Evolutionary conservation across 2,329 filamentous ascomycete species (phyloP).

Genomic region (Conoideocrella luteorostrata): DNA sequence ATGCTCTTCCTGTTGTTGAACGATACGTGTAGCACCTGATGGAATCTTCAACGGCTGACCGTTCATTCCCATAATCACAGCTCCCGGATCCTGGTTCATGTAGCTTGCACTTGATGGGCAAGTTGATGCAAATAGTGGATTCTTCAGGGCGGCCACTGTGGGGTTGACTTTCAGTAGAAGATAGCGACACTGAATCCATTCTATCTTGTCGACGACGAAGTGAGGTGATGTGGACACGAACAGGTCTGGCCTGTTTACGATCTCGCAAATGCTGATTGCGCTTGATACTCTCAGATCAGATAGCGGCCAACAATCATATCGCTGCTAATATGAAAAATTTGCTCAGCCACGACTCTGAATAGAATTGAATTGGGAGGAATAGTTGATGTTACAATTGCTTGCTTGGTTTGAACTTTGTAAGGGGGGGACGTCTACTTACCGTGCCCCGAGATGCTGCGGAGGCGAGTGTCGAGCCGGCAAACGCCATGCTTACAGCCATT

Average conservation of each 20-base stretch:
- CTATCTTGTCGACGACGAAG: slow-evolving; percentile 66
- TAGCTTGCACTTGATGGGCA: slow-evolving; percentile 11
- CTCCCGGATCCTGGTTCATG: slow-evolving; percentile 20
- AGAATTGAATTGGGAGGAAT: too few species aligned
- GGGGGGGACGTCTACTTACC: neutral
- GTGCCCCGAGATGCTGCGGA: neutral
- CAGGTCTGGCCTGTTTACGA: slow-evolving; percentile 64
- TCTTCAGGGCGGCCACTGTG: slow-evolving; percentile 1
- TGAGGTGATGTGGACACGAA: slow-evolving; percentile 53
- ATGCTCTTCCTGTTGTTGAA: neutral
- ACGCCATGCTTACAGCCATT: slow-evolving; percentile 5
- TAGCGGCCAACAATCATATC: slow-evolving; percentile 49
- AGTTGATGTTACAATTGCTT: too few species aligned
- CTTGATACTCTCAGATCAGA: slow-evolving; percentile 54
- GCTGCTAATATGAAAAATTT: neutral
- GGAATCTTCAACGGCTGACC: slow-evolving; percentile 17
- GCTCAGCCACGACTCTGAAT: too few species aligned
- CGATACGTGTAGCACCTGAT: slow-evolving; percentile 18
- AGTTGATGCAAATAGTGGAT: slow-evolving; percentile 11
- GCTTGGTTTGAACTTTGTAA: too few species aligned
- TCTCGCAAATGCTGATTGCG: slow-evolving; percentile 74
- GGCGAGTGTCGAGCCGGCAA: too few species aligned
- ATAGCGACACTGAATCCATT: slow-evolving; percentile 90
- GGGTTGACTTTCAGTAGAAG: slow-evolving; percentile 49
- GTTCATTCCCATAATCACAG: slow-evolving; percentile 8